phyloP scores from a whole-genome alignment of 2,329 filamentous ascomycete genomes.

The Xylaria polymorpha region DNA sequence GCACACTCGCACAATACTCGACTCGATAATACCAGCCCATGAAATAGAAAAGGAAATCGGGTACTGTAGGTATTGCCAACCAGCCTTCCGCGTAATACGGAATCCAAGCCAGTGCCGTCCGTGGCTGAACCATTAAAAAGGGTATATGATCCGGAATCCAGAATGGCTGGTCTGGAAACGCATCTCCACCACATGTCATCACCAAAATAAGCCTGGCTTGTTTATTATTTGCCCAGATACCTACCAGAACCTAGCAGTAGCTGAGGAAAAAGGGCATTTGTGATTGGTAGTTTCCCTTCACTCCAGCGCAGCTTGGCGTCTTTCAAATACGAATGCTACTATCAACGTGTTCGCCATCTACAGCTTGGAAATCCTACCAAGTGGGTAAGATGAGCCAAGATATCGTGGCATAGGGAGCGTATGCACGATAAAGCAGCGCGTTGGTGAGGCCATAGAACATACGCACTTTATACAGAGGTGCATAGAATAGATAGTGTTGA shows the following conservation, averaged over 20 bases:
- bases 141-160: neutral
- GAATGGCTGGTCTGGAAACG: conserved; percentile 13
- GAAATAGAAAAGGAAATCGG: neutral
- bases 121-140: conserved; percentile 19
- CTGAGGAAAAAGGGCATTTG: neutral
- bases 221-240: neutral
- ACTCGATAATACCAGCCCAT: neutral
- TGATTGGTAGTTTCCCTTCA: neutral
- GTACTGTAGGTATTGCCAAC: neutral
- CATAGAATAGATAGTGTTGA: neutral
- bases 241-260: neutral
- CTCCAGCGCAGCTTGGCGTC: conserved; percentile 1
- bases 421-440: conserved; percentile 19
- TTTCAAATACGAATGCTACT: conserved; percentile 26
- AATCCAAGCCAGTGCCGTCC: conserved; percentile 13
- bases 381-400: conserved; percentile 21
- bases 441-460: conserved; percentile 15
- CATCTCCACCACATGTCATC: conserved; percentile 20
- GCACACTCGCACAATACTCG: neutral
- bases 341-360: conserved; percentile 32
- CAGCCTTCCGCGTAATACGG: conserved; percentile 4
- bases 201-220: conserved; percentile 17
- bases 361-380: conserved; percentile 7
- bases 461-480: neutral
- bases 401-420: neutral